Base-by-base conservation (phyloP, 768 basidiomycete species). In the Auricularia sp. region DNA sequence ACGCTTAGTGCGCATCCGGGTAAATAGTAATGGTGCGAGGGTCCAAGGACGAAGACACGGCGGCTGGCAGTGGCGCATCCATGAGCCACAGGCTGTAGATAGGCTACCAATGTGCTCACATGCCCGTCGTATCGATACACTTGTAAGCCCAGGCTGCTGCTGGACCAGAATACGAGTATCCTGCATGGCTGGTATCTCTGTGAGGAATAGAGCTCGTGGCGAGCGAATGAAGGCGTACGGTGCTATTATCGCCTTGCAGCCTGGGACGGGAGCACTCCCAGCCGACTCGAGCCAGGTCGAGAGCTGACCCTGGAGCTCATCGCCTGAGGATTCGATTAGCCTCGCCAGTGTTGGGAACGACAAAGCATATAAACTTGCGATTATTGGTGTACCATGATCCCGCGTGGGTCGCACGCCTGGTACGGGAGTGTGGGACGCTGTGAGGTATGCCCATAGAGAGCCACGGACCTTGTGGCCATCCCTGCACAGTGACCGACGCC, bases 141-240 rank as follows among this genome's bases (percentile, higher is more conserved):
- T 85, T 88, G 78, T 98, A 99, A 0, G 96, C 96, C 93, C 94
- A 98, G 2, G 94, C 96, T 2, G 97, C 96, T 0, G 95, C 82
- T 3, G 85, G 87, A 24, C 97, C 97, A 63, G 94, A 97, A 76
- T 97, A 98, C 3, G 86, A 83, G 77, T 95, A 98, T 4, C 97
- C 97, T 2, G 97, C 97, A 75, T 99, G 97, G 10, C 95, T 98
- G 73, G 44, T 21, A 10, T 18, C 24, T 35, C 24, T 29, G 29
- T 29, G 2, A 29, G 2, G 2, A 29, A 29, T 29, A 29, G 29
- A 29, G 29, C 29, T 29, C 29, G 29, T 29, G 29, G 29, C 29
- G 29, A 29, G 29, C 29, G 2, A 29, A 29, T 29, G 29, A 29
- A 29, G 29, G 29, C 29, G 29, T 29, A 98, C 94, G 97, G 97